phyloP scores from a whole-genome alignment of 1,284 basidiomycete species.

The Rhodotorula sp. region DNA sequence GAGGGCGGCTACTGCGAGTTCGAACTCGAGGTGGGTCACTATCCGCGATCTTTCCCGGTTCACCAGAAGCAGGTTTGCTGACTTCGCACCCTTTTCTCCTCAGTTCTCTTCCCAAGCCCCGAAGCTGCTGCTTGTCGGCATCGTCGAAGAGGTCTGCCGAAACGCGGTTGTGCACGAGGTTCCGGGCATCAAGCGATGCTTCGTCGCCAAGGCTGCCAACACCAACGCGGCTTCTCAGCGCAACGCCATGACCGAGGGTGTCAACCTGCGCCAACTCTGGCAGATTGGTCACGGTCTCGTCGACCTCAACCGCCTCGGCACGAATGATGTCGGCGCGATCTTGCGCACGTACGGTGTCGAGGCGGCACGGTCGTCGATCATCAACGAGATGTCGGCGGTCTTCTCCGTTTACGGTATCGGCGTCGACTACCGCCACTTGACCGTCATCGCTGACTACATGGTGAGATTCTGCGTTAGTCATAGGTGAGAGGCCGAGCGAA shows the following conservation, averaged over 20 bases:
- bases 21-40: conserved; percentile 69
- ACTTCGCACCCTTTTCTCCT: conserved; percentile 44
- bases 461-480: conserved; percentile 55
- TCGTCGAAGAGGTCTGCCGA: conserved; percentile 80
- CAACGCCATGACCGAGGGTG: conserved; percentile 64
- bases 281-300: conserved; percentile 74
- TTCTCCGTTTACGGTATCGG: conserved; percentile 98
- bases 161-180: conserved; percentile 84
- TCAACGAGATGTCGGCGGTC: conserved; percentile 78
- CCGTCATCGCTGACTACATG: conserved; percentile 99
- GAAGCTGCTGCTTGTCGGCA: conserved; percentile 85
- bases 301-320: conserved; percentile 79
- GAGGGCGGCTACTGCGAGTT: conserved; percentile 67
- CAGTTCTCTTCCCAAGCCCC: conserved; percentile 62
- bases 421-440: conserved; percentile 90
- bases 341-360: conserved; percentile 72
- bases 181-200: conserved; percentile 76
- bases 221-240: conserved; percentile 52
- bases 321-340: conserved; percentile 94
- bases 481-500: background rate
- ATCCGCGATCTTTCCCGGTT: background rate
- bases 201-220: conserved; percentile 59
- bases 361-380: conserved; percentile 52
- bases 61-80: background rate
- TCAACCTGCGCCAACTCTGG: conserved; percentile 91